Evolutionary conservation across 2,329 filamentous ascomycete species (phyloP).

Genomic region (Graphilbum ipis-grandicollis): DNA sequence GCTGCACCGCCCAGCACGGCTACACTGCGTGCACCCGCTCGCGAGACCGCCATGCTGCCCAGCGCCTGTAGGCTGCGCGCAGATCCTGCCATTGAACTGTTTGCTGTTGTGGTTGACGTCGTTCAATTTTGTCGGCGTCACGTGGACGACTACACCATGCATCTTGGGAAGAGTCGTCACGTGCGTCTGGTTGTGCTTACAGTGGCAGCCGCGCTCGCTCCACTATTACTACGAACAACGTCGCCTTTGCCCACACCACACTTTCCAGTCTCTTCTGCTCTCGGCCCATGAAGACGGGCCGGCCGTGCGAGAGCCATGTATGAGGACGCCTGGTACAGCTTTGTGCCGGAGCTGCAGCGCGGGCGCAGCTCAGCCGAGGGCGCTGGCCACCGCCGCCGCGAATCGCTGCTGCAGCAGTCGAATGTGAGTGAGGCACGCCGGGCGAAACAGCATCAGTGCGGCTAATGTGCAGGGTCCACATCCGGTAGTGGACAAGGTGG

Average conservation of each 20-base stretch:
- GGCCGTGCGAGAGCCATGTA: constrained; percentile 38
- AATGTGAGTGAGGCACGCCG: constrained; percentile 42
- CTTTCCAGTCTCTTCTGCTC: not conserved
- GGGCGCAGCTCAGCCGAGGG: constrained; percentile 23
- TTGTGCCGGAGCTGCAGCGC: constrained; percentile 45
- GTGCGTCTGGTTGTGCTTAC: no score
- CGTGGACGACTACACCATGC: no score
- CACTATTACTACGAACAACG: no score
- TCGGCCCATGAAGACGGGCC: not conserved
- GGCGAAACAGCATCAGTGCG: no score
- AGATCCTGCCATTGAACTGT: no score
- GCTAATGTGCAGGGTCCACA: constrained; percentile 29
- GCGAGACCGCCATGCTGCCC: no score
- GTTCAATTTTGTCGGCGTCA: no score
- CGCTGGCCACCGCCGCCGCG: constrained; percentile 44
- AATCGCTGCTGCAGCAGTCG: constrained; percentile 51
- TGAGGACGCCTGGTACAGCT: constrained; percentile 73
- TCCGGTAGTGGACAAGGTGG: constrained; percentile 30
- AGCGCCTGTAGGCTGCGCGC: no score
- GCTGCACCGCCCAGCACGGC: not conserved
- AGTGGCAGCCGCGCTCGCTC: no score
- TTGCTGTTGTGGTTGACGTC: no score
- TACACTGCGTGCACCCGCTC: no score
- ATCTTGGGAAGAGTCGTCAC: no score
- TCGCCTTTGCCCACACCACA: not conserved